Conservation (phyloP, 768 basidiomycete genomes). For the Rhodotorula taiwanensis region DNA sequence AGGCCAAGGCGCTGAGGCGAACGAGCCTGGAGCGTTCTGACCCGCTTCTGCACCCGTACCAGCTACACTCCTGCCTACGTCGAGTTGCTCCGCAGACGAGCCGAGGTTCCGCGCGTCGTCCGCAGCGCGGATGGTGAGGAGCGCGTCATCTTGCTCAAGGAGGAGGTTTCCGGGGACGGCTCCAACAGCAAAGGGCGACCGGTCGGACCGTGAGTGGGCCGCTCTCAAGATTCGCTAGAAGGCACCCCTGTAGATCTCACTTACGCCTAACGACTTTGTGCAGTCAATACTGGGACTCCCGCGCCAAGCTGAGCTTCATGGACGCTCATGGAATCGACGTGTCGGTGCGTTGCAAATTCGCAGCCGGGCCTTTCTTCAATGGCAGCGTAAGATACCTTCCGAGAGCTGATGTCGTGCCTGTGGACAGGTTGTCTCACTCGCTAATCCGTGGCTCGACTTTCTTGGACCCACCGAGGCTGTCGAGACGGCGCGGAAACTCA, state of each 20-base stretch:
- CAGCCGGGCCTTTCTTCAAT: too few species aligned
- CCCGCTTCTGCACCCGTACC: too few species aligned
- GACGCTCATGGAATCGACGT: slow-evolving; percentile 70
- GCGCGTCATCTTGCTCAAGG: slow-evolving; percentile 58
- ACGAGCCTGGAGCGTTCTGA: too few species aligned
- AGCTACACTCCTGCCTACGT: slow-evolving; percentile 58
- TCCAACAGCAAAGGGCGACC: slow-evolving; percentile 61
- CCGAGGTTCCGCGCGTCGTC: slow-evolving; percentile 48
- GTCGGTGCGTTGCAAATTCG: slow-evolving; percentile 57
- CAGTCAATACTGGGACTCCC: slow-evolving; percentile 64
- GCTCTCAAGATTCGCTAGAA: not conserved
- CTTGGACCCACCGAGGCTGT: slow-evolving; percentile 62
- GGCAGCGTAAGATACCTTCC: too few species aligned
- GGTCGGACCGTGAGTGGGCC: slow-evolving; percentile 50
- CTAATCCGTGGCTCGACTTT: slow-evolving; percentile 90
- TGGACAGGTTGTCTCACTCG: slow-evolving; percentile 44
- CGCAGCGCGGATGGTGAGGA: slow-evolving; percentile 59
- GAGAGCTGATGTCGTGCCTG: too few species aligned
- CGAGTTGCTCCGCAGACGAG: slow-evolving; percentile 57
- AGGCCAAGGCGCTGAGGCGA: too few species aligned
- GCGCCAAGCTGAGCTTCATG: slow-evolving; percentile 78
- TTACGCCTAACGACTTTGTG: too few species aligned
- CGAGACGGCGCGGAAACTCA: slow-evolving; percentile 62
- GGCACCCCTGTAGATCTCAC: not conserved
- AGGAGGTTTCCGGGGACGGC: slow-evolving; percentile 56